Base-by-base conservation (phyloP, 2,329 filamentous ascomycete species). In the Trichoderma hamatum region DNA sequence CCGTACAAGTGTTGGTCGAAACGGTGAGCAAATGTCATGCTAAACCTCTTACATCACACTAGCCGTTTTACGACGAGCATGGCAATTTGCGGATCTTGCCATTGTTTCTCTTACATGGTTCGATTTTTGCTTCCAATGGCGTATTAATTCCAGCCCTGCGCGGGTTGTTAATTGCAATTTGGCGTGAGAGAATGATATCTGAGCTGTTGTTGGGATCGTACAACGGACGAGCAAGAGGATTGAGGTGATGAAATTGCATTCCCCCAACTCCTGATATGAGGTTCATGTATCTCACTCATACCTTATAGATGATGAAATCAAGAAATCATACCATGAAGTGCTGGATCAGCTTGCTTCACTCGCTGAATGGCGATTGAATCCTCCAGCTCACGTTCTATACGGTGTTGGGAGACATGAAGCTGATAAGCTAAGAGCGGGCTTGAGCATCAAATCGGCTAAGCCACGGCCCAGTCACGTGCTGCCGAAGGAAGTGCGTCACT, bases 391-490 rank as follows among this genome's bases (percentile, higher is more conserved):
- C 46, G 46, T 16, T 62, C n/a, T 51, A 62, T 30, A n/a, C 60
- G 13, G 21, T 30, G 46, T 28, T 21, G 46, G 5, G 13, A 30
- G 21, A 6, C 43, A 36, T 6, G 2, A 34, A 14, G 14, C 11
- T 52, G 55, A 16, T 67, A 60, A 61, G 55, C 32, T 13, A 32
- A 14, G 49, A 26, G 63, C 54, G 39, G 63, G 54, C 24, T 16
- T 7, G 3, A 11, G 28, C 55, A n/a, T 19, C 7, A 21, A 13
- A 3, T n/a, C 67, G 67, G 67, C 67, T 69, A 69, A 69, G 52
- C 59, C 21, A 5, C 67, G 67, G 67, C 10, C 26, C 46, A 55
- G 56, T 70, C 68, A 70, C 68, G 68, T 70, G 68, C 62, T 13
- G 16, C n/a, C 54, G 46, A 55, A 24, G 46, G 43, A 21, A 26